Evolutionary conservation across 2,329 filamentous ascomycete genomes (phyloP), one percentile per base, ranked within the genome.

Genomic region (Acephala macrosclerotiorum): DNA sequence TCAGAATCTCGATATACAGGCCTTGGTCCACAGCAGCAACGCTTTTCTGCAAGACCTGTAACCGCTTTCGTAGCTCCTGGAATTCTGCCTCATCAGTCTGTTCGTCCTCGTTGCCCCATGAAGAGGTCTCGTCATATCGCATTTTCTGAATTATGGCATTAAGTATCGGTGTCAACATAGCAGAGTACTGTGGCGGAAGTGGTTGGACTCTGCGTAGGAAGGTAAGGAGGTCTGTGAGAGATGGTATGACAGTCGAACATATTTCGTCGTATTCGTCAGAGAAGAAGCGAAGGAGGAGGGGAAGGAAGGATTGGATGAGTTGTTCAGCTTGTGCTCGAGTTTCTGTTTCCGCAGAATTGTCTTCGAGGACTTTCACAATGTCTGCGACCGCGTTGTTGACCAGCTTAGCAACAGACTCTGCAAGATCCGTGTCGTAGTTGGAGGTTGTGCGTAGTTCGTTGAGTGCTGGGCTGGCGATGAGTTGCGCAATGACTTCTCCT

Each of bases 211-310:
- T 97, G 64, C 96, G 91, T 70, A 98, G 86, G 77, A 97, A 95
- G 33, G 93, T 94, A 67, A 99, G 86, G 58, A 98, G 87, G 74
- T 99, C 96, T 58, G 93, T 97, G 63, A 98, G 87, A 42, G 93
- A 95, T 25, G 94, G 92, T 68, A 99, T 97, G 65, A 98, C 93
- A 14, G 93, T 96, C 40, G 94, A 96, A 83, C 96, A 98, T 72
- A 99, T 91, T 81, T 99, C 96, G 78, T 99, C 96, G 78, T 96
- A 99, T 77, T 99, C 94, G 79, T 99, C 96, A 26, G 94, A 92
- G 80, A 99, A 97, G 83, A 97, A 97, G 45, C 95, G 92, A 59
- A 99, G 83, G 14, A 98, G 85, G 72, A 94, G 91, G 0, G 94
- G 93, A 33, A 97, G 83, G 77, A 98, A 98, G 47, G 88, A 87